phyloP scores from a whole-genome alignment of 495 filamentous ascomycete genomes.

The Aspergillus ostianus region DNA sequence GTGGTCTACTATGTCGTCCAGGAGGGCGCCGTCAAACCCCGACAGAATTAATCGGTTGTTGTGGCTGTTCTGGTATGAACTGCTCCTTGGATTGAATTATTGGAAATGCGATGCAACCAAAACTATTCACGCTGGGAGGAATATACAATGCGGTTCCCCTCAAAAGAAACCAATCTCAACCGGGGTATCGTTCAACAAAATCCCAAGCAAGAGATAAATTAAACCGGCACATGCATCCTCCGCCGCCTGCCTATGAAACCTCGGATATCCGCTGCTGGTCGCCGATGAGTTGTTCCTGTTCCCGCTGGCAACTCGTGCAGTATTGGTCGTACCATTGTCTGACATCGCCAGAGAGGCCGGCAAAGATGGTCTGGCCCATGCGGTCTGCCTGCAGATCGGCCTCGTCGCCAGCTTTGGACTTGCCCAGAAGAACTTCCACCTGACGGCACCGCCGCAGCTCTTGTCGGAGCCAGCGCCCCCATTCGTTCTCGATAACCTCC shows the following conservation, averaged over 20 bases:
- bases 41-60: slow-evolving; percentile 67
- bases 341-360: slow-evolving; percentile 48
- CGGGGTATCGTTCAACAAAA: slow-evolving; percentile 35
- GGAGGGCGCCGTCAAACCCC: slow-evolving; percentile 92
- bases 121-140: background rate
- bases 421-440: slow-evolving; percentile 51
- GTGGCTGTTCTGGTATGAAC: background rate
- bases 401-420: slow-evolving; percentile 28
- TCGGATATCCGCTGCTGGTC: slow-evolving; percentile 23
- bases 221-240: slow-evolving; percentile 8
- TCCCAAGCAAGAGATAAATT: slow-evolving; percentile 8
- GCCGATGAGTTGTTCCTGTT: slow-evolving; percentile 42
- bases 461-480: slow-evolving; percentile 81
- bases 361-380: slow-evolving; percentile 29
- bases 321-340: slow-evolving; percentile 67
- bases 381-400: slow-evolving; percentile 23
- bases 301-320: slow-evolving; percentile 69
- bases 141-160: background rate
- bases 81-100: background rate
- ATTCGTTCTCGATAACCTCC: slow-evolving; percentile 81
- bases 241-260: slow-evolving; percentile 9
- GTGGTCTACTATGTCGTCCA: slow-evolving; percentile 94
- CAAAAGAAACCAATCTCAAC: slow-evolving; percentile 15
- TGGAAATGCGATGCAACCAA: background rate
- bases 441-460: slow-evolving; percentile 69